phyloP scores from a whole-genome alignment of 352 stramenopile genomes.

The Phytophthora pinifolia region DNA sequence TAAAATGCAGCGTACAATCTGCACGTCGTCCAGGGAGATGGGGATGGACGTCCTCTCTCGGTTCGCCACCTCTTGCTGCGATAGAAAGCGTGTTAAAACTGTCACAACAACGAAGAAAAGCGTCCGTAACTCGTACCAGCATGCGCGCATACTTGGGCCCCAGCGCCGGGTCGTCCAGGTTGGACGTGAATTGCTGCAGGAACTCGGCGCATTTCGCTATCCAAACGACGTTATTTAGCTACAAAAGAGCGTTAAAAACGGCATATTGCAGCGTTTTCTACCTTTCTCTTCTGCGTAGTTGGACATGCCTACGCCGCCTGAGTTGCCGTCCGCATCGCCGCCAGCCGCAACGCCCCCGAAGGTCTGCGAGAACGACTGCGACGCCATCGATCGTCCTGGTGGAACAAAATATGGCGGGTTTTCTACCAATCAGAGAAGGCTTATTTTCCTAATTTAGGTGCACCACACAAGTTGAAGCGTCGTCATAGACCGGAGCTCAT shows the following conservation, averaged over 20 bases:
- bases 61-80: conserved; percentile 88
- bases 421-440: too few relatives aligned
- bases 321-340: conserved; percentile 10
- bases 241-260: neutral
- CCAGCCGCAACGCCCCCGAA: conserved; percentile 10
- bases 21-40: conserved; percentile 79
- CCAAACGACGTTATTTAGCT: neutral
- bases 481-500: too few relatives aligned
- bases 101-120: neutral
- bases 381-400: neutral
- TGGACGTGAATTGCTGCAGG: conserved; percentile 72
- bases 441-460: too few relatives aligned
- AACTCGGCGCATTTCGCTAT: conserved; percentile 80
- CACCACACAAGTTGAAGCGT: conserved; percentile 12
- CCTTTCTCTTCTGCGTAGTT: conserved; percentile 40
- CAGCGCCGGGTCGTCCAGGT: conserved; percentile 59
- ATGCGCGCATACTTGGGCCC: conserved; percentile 81
- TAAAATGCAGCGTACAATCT: conserved; percentile 78
- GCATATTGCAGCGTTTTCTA: neutral
- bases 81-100: conserved; percentile 1
- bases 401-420: too few relatives aligned
- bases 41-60: conserved; percentile 77
- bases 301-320: conserved; percentile 32
- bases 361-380: conserved; percentile 27
- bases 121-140: conserved; percentile 48